A percentile compares a stretch with the other conserved stretches of the same genome.
phyloP scores from a whole-genome alignment of 1,284 basidiomycete genomes.

The Trichosporon inkin region DNA sequence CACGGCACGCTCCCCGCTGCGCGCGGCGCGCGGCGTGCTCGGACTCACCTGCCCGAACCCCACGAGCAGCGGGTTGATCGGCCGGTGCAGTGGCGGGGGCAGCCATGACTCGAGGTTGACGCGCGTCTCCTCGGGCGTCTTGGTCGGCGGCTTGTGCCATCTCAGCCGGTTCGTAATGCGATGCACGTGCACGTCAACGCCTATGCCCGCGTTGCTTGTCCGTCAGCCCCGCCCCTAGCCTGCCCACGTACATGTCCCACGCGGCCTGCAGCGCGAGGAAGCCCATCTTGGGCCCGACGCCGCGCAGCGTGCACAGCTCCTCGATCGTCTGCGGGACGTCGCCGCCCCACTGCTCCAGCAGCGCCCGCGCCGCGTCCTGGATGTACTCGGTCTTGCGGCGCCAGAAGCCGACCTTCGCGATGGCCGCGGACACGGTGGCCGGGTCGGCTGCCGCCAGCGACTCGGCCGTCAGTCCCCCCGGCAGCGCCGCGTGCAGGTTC shows the following conservation, averaged over 20 bases:
- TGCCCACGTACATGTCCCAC: constrained; percentile 70
- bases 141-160: constrained; percentile 82
- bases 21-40: too few species aligned
- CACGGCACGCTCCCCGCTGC: too few species aligned
- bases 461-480: constrained; percentile 72
- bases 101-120: constrained; percentile 89
- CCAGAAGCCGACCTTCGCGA: constrained; percentile 92
- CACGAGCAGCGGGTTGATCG: constrained; percentile 84
- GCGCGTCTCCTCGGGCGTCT: constrained; percentile 82
- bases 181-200: constrained; percentile 94
- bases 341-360: constrained; percentile 57
- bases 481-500: constrained; percentile 68
- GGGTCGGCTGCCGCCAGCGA: constrained; percentile 65
- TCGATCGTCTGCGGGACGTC: constrained; percentile 84
- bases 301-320: constrained; percentile 73
- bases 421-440: constrained; percentile 63
- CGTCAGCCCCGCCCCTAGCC: not conserved
- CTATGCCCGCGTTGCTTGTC: constrained; percentile 84
- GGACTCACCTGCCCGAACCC: constrained; percentile 72
- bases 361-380: constrained; percentile 66
- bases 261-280: constrained; percentile 75
- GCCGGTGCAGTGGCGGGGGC: constrained; percentile 68
- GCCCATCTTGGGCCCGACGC: constrained; percentile 92
- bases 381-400: constrained; percentile 71
- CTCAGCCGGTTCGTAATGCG: constrained; percentile 86